Base-by-base conservation (phyloP, 176 grass and related monocot genomes). In the Avena eriantha region DNA sequence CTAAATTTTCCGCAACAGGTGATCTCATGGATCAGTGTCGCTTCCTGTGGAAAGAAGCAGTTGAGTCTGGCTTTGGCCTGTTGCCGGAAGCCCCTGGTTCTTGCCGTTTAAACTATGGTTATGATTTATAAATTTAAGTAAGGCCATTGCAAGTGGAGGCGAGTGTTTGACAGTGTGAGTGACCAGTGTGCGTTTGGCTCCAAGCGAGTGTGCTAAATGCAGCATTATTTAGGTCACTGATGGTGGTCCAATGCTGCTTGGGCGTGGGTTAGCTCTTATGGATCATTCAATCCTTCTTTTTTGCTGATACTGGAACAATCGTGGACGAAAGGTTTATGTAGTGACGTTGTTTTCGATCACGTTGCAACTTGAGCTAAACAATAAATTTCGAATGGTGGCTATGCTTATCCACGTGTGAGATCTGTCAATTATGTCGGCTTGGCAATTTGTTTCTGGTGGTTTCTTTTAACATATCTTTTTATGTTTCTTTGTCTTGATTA, bases 391-490 rank as follows among this genome's bases (percentile, higher is more conserved):
- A 34, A 79, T 24, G 73, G 19, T 66, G 84, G 33, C 53, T 47
- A 22, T 35, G 56, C 57, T 90, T 90, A 83, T 90, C 59, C 24
- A 61, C 61, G 74, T 83, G n/a, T 47, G 79, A 86, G 79, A 90
- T 53, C 65, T 86, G 51, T 82, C 76, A 24, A 77, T 22, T 18
- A 7, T 57, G 80, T 59, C 75, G 58, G 75, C 49, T 83, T 79
- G 45, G 31, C 55, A 55, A 45, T 79, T 51, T 61, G 31, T 31
- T 82, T 29, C 71, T 8, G 22, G 16, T 64, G 31, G 12, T 51
- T 64, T 45, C 24, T 48, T 60, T 56, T 63, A 73, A 51, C 45
- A 79, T 71, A 50, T 83, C 19, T 56, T 34, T 73, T 39, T 73
- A 7, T 14, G 49, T 65, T 45, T 77, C 51, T 50, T 31, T 59